A percentile compares a stretch with the other conserved stretches of the same genome.
phyloP scores from a whole-genome alignment of 1,284 basidiomycete species.

The Malassezia arunalokei region DNA sequence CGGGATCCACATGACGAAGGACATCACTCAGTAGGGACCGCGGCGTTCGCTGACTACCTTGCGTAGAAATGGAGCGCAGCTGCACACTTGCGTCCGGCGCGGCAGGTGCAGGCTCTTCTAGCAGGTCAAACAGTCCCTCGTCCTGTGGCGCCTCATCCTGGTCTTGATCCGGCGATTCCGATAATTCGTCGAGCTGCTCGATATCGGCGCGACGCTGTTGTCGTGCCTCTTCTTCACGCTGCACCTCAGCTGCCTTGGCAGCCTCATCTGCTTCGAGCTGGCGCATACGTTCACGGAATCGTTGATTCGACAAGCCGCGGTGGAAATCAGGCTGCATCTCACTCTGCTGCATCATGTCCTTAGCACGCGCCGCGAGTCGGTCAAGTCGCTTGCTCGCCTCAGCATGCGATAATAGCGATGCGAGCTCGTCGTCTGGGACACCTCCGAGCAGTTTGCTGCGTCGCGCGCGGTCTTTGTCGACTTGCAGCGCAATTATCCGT shows the following conservation, averaged over 20 bases:
- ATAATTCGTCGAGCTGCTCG: not conserved
- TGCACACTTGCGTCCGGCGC: conserved; percentile 48
- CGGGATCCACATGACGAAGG: conserved; percentile 54
- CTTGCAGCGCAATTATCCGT: conserved; percentile 26
- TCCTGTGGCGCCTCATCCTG: not conserved
- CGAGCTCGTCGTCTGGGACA: conserved; percentile 6
- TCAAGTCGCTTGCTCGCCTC: conserved; percentile 17
- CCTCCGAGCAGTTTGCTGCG: conserved; percentile 26
- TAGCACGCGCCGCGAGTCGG: conserved; percentile 21
- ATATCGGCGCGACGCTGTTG: not conserved
- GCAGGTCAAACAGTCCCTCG: conserved; percentile 45
- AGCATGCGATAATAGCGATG: conserved; percentile 13
- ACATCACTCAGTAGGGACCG: conserved; percentile 32
- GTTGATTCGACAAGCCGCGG: conserved; percentile 23
- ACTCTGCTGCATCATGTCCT: conserved; percentile 29
- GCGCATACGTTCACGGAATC: conserved; percentile 25
- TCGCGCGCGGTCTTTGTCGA: conserved; percentile 30
- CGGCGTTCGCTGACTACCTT: conserved; percentile 28
- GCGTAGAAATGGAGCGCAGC: conserved; percentile 12
- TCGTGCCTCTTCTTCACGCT: conserved; percentile 24
- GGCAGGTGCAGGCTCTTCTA: conserved; percentile 61
- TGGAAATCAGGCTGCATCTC: conserved; percentile 30
- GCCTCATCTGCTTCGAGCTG: conserved; percentile 19
- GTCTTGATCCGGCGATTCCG: not conserved
- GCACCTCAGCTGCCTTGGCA: conserved; percentile 47